These are phyloP conservation scores for Cynara cardunculus DNA, from an alignment of 129 eudicot species.

Conservation along the genomic window DNA sequence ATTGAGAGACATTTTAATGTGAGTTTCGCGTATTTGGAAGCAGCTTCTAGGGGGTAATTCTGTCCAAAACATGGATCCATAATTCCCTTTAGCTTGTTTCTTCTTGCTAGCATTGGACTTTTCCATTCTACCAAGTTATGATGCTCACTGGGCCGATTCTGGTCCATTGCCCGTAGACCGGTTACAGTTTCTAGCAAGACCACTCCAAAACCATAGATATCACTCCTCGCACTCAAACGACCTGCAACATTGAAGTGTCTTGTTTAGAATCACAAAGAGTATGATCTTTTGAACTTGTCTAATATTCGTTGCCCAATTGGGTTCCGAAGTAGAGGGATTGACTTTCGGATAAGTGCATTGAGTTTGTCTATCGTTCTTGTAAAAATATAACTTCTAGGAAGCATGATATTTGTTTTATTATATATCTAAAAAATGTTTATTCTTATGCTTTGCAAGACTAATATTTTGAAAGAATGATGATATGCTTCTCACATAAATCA, in stretches of 20 bases:
- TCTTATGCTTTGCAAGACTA: background rate
- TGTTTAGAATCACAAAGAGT: background rate
- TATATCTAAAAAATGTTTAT: background rate
- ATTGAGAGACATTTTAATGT: constrained; percentile 2
- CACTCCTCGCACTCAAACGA: constrained; percentile 13
- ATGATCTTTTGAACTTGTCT: background rate
- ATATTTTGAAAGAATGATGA: background rate
- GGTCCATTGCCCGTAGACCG: constrained; percentile 6
- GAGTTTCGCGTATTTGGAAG: constrained; percentile 4
- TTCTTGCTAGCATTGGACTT: background rate
- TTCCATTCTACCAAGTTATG: background rate
- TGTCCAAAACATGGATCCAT: constrained; percentile 12
- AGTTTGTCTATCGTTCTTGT: background rate
- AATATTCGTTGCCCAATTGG: background rate
- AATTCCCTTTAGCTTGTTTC: background rate
- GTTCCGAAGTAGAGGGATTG: background rate
- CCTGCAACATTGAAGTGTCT: constrained; percentile 9
- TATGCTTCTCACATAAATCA: too few species aligned
- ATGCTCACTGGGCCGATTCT: background rate
- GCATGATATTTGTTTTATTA: background rate
- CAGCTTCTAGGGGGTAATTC: constrained; percentile 2
- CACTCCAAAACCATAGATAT: constrained; percentile 26
- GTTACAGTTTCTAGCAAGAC: constrained; percentile 24
- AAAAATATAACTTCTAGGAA: too few species aligned
- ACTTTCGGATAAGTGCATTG: too few species aligned